Percentiles rank a stretch among this genome's conserved stretches.
Conservation (phyloP, 352 stramenopile species). For the Globisporangium echinulatum region DNA sequence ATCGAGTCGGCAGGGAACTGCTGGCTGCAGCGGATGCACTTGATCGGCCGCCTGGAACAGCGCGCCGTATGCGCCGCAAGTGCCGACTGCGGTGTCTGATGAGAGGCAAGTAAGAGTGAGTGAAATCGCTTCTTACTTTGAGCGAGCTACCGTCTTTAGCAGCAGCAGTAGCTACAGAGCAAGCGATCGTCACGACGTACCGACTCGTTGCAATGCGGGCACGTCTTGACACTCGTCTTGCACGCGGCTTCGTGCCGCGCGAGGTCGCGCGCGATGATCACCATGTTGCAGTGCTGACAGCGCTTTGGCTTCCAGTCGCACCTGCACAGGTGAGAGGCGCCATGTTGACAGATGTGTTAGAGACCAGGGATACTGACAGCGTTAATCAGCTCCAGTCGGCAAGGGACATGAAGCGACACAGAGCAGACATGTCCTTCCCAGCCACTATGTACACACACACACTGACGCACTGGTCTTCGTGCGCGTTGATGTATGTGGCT, state of each 20-base stretch:
- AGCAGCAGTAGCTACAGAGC: too few species aligned
- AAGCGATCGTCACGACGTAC: constrained; percentile 16
- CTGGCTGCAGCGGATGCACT: constrained; percentile 78
- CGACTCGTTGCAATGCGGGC: constrained; percentile 56
- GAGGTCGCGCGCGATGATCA: constrained; percentile 66
- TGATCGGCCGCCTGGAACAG: constrained; percentile 72
- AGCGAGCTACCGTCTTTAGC: too few species aligned
- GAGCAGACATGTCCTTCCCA: neutral
- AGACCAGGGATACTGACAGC: too few species aligned
- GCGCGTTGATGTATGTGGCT: constrained; percentile 36
- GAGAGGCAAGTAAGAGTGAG: too few species aligned
- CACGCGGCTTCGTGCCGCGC: constrained; percentile 57
- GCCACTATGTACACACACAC: neutral
- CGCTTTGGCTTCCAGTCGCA: constrained; percentile 76
- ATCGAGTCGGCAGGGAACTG: constrained; percentile 70
- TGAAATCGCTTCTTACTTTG: too few species aligned
- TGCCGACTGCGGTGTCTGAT: constrained; percentile 45
- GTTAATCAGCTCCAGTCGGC: too few species aligned
- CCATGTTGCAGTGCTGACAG: constrained; percentile 81
- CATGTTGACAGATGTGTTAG: too few species aligned
- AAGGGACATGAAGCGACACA: too few species aligned
- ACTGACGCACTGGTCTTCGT: constrained; percentile 46
- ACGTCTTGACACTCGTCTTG: constrained; percentile 59
- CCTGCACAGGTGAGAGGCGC: constrained; percentile 12
- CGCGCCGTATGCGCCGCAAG: constrained; percentile 42